phyloP scores from a whole-genome alignment of 148 eudicot species.

The Nepenthes gracilis region DNA sequence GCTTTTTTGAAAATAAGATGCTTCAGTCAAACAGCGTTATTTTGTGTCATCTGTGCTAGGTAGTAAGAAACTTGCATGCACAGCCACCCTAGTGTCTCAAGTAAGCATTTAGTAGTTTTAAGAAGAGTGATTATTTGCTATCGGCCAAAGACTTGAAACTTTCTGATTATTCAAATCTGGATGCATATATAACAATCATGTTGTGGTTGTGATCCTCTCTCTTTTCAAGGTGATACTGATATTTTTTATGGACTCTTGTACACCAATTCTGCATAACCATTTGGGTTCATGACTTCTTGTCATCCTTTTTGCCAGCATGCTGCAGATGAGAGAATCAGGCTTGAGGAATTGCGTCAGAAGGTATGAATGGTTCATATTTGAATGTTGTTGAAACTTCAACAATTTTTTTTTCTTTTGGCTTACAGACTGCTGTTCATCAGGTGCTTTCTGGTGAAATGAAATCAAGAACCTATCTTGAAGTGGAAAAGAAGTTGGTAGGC shows the following conservation, averaged over 20 bases:
- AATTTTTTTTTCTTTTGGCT: background rate
- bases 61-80: too few relatives aligned
- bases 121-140: too few relatives aligned
- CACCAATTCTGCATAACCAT: background rate
- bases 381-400: background rate
- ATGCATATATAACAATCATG: too few relatives aligned
- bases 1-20: too few relatives aligned
- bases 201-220: too few relatives aligned
- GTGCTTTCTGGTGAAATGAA: conserved; percentile 74
- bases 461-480: conserved; percentile 66
- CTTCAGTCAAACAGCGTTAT: too few relatives aligned
- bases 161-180: too few relatives aligned
- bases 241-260: background rate
- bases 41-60: too few relatives aligned
- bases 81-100: too few relatives aligned
- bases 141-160: too few relatives aligned
- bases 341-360: conserved; percentile 88
- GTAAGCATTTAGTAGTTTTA: too few relatives aligned
- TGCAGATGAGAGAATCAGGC: conserved; percentile 93
- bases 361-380: conserved; percentile 21
- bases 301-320: conserved; percentile 68
- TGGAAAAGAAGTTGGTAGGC: conserved; percentile 73
- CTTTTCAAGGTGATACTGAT: too few relatives aligned
- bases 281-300: background rate
- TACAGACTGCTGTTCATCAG: conserved; percentile 22